phyloP scores from a whole-genome alignment of 2,329 filamentous ascomycete species.

The Epichloe sylvatica region DNA sequence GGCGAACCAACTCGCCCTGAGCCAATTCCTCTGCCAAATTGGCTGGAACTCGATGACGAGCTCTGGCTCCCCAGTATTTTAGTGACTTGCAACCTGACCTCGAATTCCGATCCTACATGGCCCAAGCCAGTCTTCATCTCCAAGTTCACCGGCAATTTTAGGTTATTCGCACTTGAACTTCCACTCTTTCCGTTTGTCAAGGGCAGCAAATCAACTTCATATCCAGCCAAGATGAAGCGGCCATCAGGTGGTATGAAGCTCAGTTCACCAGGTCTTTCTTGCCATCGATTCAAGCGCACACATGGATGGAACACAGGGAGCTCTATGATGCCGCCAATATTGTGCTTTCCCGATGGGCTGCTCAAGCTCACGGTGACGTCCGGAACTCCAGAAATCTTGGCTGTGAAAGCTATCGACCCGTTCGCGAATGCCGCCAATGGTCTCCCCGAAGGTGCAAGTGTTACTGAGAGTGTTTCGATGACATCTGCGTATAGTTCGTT shows the following conservation, averaged over 20 bases:
- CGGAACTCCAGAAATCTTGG: constrained; percentile 87
- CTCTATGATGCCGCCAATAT: constrained; percentile 61
- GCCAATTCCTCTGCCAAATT: constrained; percentile 28
- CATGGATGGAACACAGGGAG: constrained; percentile 94
- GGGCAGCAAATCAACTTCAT: constrained; percentile 83
- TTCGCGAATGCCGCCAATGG: constrained; percentile 77
- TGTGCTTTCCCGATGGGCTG: constrained; percentile 67
- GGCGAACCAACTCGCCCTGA: constrained; percentile 27
- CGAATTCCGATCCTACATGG: constrained; percentile 65
- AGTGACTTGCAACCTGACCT: constrained; percentile 63
- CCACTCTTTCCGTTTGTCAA: constrained; percentile 45
- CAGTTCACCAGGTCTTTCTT: constrained; percentile 75
- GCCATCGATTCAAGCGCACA: constrained; percentile 80
- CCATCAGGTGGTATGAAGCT: constrained; percentile 94
- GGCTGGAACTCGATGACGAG: constrained; percentile 18
- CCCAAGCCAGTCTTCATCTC: constrained; percentile 75
- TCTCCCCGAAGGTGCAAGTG: constrained; percentile 76
- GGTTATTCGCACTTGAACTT: constrained; percentile 41
- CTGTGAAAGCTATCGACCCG: constrained; percentile 87
- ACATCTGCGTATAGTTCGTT: constrained; percentile 97
- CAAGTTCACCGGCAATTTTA: constrained; percentile 70
- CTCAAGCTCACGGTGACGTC: constrained; percentile 74
- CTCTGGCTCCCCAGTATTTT: constrained; percentile 41
- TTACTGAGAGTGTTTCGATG: constrained; percentile 78
- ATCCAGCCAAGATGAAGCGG: constrained; percentile 81